These are phyloP conservation scores for Candida easanensis DNA, from an alignment of 805 yeast genomes.

Conservation along the genomic window DNA sequence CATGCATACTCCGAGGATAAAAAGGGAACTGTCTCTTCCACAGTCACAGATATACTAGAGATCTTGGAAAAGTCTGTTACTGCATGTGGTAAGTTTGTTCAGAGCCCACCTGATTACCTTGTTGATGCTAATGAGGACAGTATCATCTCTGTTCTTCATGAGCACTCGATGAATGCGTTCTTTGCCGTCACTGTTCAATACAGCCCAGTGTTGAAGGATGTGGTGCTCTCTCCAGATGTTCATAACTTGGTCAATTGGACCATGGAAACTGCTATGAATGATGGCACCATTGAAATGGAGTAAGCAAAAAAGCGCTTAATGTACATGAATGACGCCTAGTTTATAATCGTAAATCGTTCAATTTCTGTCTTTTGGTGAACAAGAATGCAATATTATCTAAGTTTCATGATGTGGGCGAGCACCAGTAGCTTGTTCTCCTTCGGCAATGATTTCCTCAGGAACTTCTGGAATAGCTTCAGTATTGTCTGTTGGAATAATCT, in stretches of 20 bases:
- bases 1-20: conserved; percentile 67
- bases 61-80: conserved; percentile 59
- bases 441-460: background rate
- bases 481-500: no score
- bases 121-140: conserved; percentile 33
- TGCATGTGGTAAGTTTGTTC: conserved; percentile 46
- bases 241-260: conserved; percentile 72
- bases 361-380: background rate
- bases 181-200: conserved; percentile 62
- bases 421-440: background rate
- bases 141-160: conserved; percentile 55
- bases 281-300: conserved; percentile 25
- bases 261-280: conserved; percentile 59
- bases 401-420: background rate
- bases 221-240: conserved; percentile 59
- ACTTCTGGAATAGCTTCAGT: no score
- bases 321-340: background rate
- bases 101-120: conserved; percentile 29
- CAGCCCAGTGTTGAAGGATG: conserved; percentile 61
- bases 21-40: conserved; percentile 47
- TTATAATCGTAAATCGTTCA: background rate
- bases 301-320: background rate
- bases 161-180: conserved; percentile 61
- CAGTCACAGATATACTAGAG: conserved; percentile 58
- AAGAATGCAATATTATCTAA: background rate